Base-by-base conservation (phyloP, 345 rosid species). In the Salix viminalis region DNA sequence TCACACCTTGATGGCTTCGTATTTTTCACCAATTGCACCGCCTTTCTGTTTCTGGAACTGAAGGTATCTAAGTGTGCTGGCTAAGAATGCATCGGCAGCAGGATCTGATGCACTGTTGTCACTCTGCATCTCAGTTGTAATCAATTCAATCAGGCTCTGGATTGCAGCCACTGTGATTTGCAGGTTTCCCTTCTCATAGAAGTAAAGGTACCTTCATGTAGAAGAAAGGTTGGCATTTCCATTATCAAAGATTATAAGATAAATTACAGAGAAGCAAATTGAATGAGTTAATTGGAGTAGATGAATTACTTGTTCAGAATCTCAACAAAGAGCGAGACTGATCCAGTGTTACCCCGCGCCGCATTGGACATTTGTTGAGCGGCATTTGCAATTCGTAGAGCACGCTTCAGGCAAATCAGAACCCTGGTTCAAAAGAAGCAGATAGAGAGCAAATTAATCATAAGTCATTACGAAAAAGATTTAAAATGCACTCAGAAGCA, bases 11-110 rank as follows among this genome's bases (percentile, higher is more conserved):
- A 95, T 85, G 42, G 89, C 74, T 61, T 90, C 94, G 6, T 93
- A 93, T 73, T 85, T 91, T 80, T 92, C 99, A 76, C 98, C 90
- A 68, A 92, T 70, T 11, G 87, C 87, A 48, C 97, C 99, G 1
- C 97, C 99, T 85, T 96, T 96, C 91, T 93, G 92, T 85, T 96
- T 96, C 86, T 96, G 96, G 84, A 88, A 96, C 84, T 93, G 91
- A 70, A 93, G 84, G 72, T 93, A 95, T 41, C 93, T 84, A 62
- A 93, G 76, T 5, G 97, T 89, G 80, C 90, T 88, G 36, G 95
- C 90, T 41, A 91, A 83, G 88, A 91, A 91, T 65, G 99, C 94
- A 77, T 92, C 94, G 0, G 90, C 90, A 30, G 90, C 82, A 37
- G 94, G 83, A 76, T 96, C 99, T 3, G 85, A 73, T 28, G 90